Evolutionary conservation across 129 eudicot genomes (phyloP), one percentile per base, ranked within the genome.

Genomic region (Erigeron canadensis): DNA sequence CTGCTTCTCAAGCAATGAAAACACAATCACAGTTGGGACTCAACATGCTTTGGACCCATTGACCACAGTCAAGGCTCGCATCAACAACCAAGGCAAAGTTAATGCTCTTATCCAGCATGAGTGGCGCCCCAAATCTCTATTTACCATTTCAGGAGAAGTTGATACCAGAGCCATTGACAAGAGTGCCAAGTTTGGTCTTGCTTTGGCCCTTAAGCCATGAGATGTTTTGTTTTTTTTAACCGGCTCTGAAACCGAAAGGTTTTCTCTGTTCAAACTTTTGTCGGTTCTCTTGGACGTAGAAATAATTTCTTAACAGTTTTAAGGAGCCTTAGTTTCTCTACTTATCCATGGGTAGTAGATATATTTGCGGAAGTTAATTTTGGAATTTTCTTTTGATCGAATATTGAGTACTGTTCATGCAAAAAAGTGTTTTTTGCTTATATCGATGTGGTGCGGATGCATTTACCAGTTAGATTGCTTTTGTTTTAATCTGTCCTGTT

Each of bases 91-190:
- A 65, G 99, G 99, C 66, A 90, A 90, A 80, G 85, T 86, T 12
- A 87, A 74, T 63, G 96, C 89, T 67, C 91, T 95, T 56, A 82
- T 95, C 80, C 99, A 95, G 81, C 99, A 95, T 8, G 97, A 90
- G 68, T 95, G 99, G 99, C 97, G 99, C 47, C 99, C 99, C 12
- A 95, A 79, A 73, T 95, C 99, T 47, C 86, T 87, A 22, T 79
- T 95, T 79, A 86, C 99, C 54, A 39, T 95, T 45, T 90, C 99
- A 18, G 95, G 90, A 43, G 99, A 95, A 70, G 84, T 88, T 5
- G 98, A 93, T 81, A 86, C 96, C 58, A 87, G 85, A 63, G 84
- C 96, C 8, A 71, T 90, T 12, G 99, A 95, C 80, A 90, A 90
- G 83, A 85, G 86, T 68, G 96, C 96, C 39, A 95, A 90, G 85